Percentiles rank a stretch among this genome's conserved stretches.
These are phyloP conservation scores for Ramalina peruviana DNA, from an alignment of 495 filamentous ascomycete genomes.

Conservation along the genomic window DNA sequence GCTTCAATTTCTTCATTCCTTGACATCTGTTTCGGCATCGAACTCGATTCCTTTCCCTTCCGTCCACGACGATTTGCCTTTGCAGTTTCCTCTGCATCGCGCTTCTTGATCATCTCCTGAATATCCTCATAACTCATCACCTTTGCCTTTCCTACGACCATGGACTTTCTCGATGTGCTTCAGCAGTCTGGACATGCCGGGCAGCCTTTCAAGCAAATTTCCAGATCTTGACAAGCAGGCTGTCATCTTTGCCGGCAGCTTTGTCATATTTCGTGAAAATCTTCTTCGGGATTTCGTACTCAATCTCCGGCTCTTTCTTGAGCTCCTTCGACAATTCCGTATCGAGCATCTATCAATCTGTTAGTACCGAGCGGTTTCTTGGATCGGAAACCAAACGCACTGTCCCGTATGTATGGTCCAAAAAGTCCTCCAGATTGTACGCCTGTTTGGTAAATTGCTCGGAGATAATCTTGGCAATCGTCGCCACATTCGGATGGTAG, in stretches of 20 bases:
- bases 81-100: too few relatives aligned
- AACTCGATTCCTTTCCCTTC: too few relatives aligned
- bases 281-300: constrained; percentile 84
- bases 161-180: too few relatives aligned
- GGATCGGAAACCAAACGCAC: constrained; percentile 26
- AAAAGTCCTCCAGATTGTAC: constrained; percentile 88
- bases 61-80: too few relatives aligned
- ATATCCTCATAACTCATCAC: too few relatives aligned
- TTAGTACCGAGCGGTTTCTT: not conserved
- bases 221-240: constrained; percentile 41
- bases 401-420: constrained; percentile 85
- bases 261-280: constrained; percentile 52
- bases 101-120: too few relatives aligned
- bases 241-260: constrained; percentile 28
- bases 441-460: constrained; percentile 95
- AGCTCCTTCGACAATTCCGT: constrained; percentile 69
- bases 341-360: constrained; percentile 48
- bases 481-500: constrained; percentile 94
- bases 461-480: constrained; percentile 81
- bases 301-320: constrained; percentile 75
- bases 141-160: too few relatives aligned
- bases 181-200: not conserved
- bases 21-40: too few relatives aligned
- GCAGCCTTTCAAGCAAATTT: constrained; percentile 25
- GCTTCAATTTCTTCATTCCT: too few relatives aligned